Evolutionary conservation across 139 green algal species (phyloP), one percentile per base, ranked within the genome.

Genomic region (Chlorella sp.): DNA sequence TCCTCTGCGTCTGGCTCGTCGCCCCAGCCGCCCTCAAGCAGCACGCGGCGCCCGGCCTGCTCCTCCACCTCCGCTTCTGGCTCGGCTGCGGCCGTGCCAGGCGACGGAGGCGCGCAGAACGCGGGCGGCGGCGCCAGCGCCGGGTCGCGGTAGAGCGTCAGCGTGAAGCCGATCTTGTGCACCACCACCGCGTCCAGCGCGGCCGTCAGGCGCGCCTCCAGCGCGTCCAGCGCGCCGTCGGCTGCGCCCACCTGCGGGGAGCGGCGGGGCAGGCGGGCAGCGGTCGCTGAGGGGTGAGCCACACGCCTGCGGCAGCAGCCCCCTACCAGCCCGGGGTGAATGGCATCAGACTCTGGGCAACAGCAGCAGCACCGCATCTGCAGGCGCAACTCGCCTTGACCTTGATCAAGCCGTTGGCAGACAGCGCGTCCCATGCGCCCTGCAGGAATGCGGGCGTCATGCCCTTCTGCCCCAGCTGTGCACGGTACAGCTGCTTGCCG

Each of bases 361-460:
- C n/a, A n/a, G n/a, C n/a, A n/a, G n/a, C n/a, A n/a, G n/a, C n/a
- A n/a, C n/a, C n/a, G n/a, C n/a, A n/a, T n/a, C n/a, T n/a, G n/a
- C n/a, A n/a, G n/a, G n/a, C n/a, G n/a, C n/a, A n/a, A n/a, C n/a
- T n/a, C n/a, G n/a, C n/a, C n/a, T n/a, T n/a, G n/a, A 66, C 73
- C 65, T 84, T 84, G 63, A 84, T 53, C 4, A 84, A 33, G 42
- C 77, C 60, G 43, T 84, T 84, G 40, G 62, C 65, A 9, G 35
- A 12, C 14, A 80, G 40, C 0, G 79, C 63, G 27, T 36, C 9
- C n/a, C 45, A 38, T 1, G 77, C 40, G 38, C 79, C 53, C 7
- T 80, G 35, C n/a, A 80, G 23, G 53, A 80, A 84, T 15, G 51
- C 7, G 0, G 50, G 31, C 0, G 79, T 84, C 23, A 84, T 14